Evolutionary conservation across 1,139 yeast species (phyloP).

Genomic region (Kodamaea ohmeri): DNA sequence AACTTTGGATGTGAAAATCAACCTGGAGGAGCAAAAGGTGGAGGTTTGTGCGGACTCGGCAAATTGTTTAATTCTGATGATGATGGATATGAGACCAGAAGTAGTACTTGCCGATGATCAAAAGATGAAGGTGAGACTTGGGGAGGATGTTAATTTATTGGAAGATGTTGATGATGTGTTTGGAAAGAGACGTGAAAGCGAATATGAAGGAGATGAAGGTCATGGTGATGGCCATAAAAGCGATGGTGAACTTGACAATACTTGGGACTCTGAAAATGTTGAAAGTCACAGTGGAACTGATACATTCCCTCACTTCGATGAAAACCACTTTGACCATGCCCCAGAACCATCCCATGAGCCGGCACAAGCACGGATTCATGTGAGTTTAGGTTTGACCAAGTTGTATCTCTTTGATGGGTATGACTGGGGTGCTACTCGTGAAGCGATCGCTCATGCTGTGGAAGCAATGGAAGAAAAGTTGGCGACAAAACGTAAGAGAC

Average conservation of each 20-base stretch:
- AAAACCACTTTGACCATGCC: constrained; percentile 42
- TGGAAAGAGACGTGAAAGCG: too few species aligned
- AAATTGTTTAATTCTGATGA: constrained; percentile 62
- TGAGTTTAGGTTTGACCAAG: constrained; percentile 37
- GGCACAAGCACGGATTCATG: constrained; percentile 22
- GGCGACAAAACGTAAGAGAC: constrained; percentile 13
- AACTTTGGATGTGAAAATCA: constrained; percentile 42
- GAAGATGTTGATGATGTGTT: constrained; percentile 49
- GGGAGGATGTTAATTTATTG: constrained; percentile 44
- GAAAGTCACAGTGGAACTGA: too few species aligned
- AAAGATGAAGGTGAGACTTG: constrained; percentile 44
- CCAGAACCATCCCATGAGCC: background rate
- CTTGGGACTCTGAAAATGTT: constrained; percentile 19
- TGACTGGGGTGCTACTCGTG: constrained; percentile 84
- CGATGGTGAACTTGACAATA: background rate
- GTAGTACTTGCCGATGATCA: constrained; percentile 55
- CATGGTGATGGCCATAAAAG: too few species aligned
- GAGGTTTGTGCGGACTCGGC: constrained; percentile 85
- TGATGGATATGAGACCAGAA: constrained; percentile 72
- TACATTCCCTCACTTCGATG: constrained; percentile 31
- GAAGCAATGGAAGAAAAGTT: constrained; percentile 50
- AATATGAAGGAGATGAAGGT: background rate
- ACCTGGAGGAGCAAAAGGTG: constrained; percentile 48
- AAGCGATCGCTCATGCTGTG: constrained; percentile 61
- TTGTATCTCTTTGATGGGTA: constrained; percentile 83